These are phyloP conservation scores for Glutinoglossum americanum DNA, from an alignment of 495 filamentous ascomycete species.

Conservation along the genomic window DNA sequence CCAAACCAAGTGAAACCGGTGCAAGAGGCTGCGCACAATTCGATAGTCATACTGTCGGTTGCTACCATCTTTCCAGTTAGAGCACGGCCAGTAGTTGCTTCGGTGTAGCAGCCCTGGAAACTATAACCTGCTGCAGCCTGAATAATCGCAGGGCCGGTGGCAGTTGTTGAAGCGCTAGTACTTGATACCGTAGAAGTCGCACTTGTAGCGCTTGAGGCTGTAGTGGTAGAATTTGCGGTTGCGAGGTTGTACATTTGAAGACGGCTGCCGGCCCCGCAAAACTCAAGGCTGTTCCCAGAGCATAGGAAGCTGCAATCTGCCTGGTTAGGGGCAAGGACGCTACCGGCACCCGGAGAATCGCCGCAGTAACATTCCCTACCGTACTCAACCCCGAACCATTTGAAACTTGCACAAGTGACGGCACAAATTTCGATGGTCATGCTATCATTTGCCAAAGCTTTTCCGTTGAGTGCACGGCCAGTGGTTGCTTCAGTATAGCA, in stretches of 20 bases:
- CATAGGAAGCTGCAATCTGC: neutral
- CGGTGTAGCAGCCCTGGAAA: neutral
- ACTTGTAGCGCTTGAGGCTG: slow-evolving; percentile 3
- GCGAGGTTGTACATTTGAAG: slow-evolving; percentile 27
- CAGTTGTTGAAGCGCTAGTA: neutral
- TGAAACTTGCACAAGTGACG: neutral
- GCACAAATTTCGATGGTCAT: slow-evolving; percentile 3
- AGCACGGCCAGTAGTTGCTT: neutral
- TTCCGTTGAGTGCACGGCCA: neutral
- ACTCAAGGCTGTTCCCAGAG: neutral
- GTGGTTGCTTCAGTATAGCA: neutral
- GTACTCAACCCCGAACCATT: neutral
- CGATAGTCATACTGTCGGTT: neutral
- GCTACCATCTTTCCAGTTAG: neutral
- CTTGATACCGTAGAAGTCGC: neutral
- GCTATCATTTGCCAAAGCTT: neutral
- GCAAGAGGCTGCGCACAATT: neutral
- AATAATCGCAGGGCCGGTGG: neutral
- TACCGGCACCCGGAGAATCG: neutral
- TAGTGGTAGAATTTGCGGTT: slow-evolving; percentile 4
- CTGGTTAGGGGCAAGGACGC: neutral
- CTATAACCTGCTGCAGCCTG: neutral
- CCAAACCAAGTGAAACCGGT: neutral
- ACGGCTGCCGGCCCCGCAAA: neutral
- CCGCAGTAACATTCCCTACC: slow-evolving; percentile 1